Evolutionary conservation across 345 rosid genomes (phyloP), one percentile per base, ranked within the genome.

Genomic region (Ceriops tagal): DNA sequence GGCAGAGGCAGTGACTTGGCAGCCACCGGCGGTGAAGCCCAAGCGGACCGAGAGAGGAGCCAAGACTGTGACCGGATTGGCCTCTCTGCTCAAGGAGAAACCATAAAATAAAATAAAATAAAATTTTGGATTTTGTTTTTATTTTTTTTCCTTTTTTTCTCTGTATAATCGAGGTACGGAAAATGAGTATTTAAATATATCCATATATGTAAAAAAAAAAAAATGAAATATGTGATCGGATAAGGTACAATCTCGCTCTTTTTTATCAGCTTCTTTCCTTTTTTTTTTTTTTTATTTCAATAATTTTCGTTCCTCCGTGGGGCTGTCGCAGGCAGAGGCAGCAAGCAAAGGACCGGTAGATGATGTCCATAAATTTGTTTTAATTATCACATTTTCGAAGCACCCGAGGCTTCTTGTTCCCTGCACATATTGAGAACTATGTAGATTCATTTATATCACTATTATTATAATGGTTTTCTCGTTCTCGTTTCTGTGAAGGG

Each of bases 11-110:
- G 71, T 51, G 39, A 43, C 78, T 20, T 89, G 88, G 96, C 83
- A 80, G 69, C 90, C 81, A 57, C 86, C 88, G 81, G 85, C 85
- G 68, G 68, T 87, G 52, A 83, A 78, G 79, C 83, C 81, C 71
- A 87, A 85, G 81, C 65, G 81, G 66, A 77, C 73, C 31, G 90
- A 87, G 73, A 84, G 80, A 71, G 85, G 90, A 72, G 72, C 83
- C 68, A 89, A 87, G 81, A 70, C 86, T 34, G 95, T 93, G 76
- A 91, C 96, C 75, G 96, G 96, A 72, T 83, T 93, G 67, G 97
- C 95, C 71, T 87, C 85, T 62, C 95, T 93, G n/a, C 83, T 93
- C 32, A 83, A 79, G 64, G 88, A 86, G 82, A 85, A 81, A 66
- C 79, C 89, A 32, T 93, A 13, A 81, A 78, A 57, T 75, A 32